Evolutionary conservation across 805 yeast species (phyloP), one percentile per base, ranked within the genome.

Genomic region (Kuraishia molischiana): DNA sequence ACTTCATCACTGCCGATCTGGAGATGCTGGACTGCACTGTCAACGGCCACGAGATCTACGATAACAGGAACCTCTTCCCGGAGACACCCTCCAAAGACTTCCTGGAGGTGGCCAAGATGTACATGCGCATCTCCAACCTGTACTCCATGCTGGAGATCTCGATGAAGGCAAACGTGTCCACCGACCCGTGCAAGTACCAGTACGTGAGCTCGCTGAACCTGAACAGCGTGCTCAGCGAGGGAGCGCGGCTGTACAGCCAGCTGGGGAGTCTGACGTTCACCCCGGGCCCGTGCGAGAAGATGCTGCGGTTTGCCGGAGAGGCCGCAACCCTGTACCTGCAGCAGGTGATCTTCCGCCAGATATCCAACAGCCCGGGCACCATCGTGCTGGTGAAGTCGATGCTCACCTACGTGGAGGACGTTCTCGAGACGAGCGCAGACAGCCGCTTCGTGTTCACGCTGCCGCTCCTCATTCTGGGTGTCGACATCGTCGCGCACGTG

Each of bases 301-400:
- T 14, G 17, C 4, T 43, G 15, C 24, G n/a, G 3, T 35, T 48
- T 31, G 38, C 48, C 3, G 24, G 37, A 3, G 35, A 35, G n/a
- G 38, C 45, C 5, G 40, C 47, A 3, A 19, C 29, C 13, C 33
- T 48, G 18, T 48, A 40, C 31, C 39, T 48, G 3, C 40, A 41
- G 32, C 51, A 48, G 32, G 24, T 34, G n/a, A 38, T 46, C 19
- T 40, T 40, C 29, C 36, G 34, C 15, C 41, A 40, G 14, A 29
- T 35, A 4, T 40, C 51, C 3, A 28, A 37, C 5, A 41, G 48
- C 3, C 50, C 51, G 3, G 42, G 37, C 30, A 41, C 48, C 5
- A 28, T 48, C 17, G 24, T 41, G 3, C n/a, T 32, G 8, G 41
- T 46, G 2, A 44, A 44, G 24, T 13, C 15, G 5, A 21, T 44